Evolutionary conservation across 768 basidiomycete species (phyloP).

Genomic region (Tylopilus sp.): DNA sequence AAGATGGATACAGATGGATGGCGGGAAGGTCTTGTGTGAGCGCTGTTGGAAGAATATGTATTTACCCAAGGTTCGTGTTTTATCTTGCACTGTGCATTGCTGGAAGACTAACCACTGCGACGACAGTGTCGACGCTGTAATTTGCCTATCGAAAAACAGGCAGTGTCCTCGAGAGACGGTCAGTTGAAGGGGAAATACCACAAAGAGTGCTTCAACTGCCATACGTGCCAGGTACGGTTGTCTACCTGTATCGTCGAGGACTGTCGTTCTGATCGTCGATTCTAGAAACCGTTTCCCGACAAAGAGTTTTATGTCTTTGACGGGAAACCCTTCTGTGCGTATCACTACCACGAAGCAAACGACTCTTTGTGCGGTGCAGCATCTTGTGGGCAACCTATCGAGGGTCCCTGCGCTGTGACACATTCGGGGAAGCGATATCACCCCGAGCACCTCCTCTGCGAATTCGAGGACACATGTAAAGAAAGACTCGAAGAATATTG

Average conservation of each 20-base stretch:
- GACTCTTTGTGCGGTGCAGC: slow-evolving; percentile 80
- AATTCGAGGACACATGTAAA: slow-evolving; percentile 53
- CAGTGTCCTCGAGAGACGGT: slow-evolving; percentile 87
- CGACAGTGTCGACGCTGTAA: slow-evolving; percentile 82
- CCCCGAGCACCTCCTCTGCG: slow-evolving; percentile 85
- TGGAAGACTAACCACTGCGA: background rate
- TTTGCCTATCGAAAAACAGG: slow-evolving; percentile 84
- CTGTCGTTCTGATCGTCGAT: slow-evolving; percentile 3
- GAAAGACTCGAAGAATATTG: slow-evolving; percentile 78
- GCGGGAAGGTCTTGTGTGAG: slow-evolving; percentile 79
- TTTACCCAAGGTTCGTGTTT: slow-evolving; percentile 72
- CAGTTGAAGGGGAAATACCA: slow-evolving; percentile 97
- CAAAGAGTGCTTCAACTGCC: slow-evolving; percentile 86
- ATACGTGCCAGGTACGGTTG: slow-evolving; percentile 63
- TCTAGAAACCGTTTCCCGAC: slow-evolving; percentile 84
- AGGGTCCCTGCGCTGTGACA: slow-evolving; percentile 89
- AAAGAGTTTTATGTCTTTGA: slow-evolving; percentile 89
- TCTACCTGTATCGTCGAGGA: slow-evolving; percentile 4
- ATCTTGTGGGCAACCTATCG: slow-evolving; percentile 83
- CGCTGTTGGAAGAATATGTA: slow-evolving; percentile 96
- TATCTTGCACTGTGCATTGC: background rate
- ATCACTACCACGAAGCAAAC: slow-evolving; percentile 92
- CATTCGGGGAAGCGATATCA: slow-evolving; percentile 81
- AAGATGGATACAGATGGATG: slow-evolving; percentile 77
- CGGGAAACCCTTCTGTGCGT: slow-evolving; percentile 86